Evolutionary conservation across 108 stramenopile genomes (phyloP), one percentile per base, ranked within the genome.

Genomic region (Cyclotella distinguenda): DNA sequence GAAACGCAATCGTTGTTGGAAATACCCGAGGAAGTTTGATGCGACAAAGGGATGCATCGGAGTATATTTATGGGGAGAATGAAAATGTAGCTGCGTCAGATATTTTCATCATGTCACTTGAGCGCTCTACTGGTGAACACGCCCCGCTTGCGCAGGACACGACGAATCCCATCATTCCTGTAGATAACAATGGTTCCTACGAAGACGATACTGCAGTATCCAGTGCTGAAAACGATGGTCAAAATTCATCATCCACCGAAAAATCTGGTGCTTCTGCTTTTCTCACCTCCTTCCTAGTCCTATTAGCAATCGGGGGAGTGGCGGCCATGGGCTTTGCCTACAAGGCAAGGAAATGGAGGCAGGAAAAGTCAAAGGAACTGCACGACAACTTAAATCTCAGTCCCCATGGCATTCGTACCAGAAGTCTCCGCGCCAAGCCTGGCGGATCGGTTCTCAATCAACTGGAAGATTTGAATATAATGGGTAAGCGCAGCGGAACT

Each of bases 31-130:
- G 83, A 39, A 68, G 77, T 22, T 21, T 84, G 52, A 77, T 75
- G 60, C 72, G 80, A 18, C 38, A 68, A 47, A 73, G 78, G 21
- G 47, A 51, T 49, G 34, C 48, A 0, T 64, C 49, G 26, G 70
- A 70, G 34, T 78, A 61, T 27, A 60, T 50, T 26, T 78, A 64
- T 44, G 77, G 77, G 40, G 28, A 32, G 15, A 40, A 6, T 15
- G 48, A 45, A 7, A 44, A 23, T n/a, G 50, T 59, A 26, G 77
- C 69, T 11, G 74, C 73, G 21, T 64, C 73, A 32, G 80, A 84
- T 53, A 46, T 81, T 16, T 81, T 84, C 64, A 52, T 80, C 23
- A 79, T 84, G 77, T 81, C 80, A 13, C 43, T 84, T 31, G 81
- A 70, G 19, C 60, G 83, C 1, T 66, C 36, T 30, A 61, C 68